Percentiles rank a stretch among this genome's conserved stretches.
These are phyloP conservation scores for Xerocomellus chrysenteron DNA, from an alignment of 768 basidiomycete genomes.

Conservation along the genomic window DNA sequence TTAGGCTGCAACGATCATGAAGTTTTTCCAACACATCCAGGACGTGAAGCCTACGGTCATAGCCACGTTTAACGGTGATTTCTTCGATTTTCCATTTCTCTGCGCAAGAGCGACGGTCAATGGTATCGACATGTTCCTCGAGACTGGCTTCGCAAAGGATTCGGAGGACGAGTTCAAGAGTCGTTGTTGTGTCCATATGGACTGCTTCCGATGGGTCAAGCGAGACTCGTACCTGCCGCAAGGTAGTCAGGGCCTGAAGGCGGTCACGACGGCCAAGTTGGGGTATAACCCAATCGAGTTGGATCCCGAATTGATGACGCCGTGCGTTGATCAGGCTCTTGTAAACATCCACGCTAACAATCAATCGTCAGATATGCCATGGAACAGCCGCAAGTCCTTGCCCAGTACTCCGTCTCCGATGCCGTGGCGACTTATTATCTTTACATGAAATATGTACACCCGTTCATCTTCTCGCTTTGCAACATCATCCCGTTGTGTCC, in stretches of 20 bases:
- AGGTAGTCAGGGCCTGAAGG: slow-evolving; percentile 97
- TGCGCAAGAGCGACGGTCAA: slow-evolving; percentile 80
- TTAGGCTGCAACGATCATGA: slow-evolving; percentile 75
- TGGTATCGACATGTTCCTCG: slow-evolving; percentile 94
- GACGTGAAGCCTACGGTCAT: slow-evolving; percentile 95
- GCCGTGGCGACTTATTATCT: slow-evolving; percentile 99
- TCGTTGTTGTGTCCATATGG: slow-evolving; percentile 93
- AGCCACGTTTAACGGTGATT: slow-evolving; percentile 98
- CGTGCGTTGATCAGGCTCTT: slow-evolving; percentile 53
- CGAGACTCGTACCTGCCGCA: slow-evolving; percentile 98
- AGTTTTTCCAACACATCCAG: slow-evolving; percentile 93
- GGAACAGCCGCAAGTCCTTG: slow-evolving; percentile 91
- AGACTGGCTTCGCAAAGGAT: slow-evolving; percentile 91
- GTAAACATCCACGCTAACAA: neutral
- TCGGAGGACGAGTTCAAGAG: slow-evolving; percentile 95
- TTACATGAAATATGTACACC: slow-evolving; percentile 99
- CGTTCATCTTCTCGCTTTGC: slow-evolving; percentile 98
- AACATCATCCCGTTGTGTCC: slow-evolving; percentile 98
- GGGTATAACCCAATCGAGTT: slow-evolving; percentile 97
- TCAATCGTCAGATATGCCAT: slow-evolving; percentile 72
- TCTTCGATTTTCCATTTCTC: slow-evolving; percentile 98
- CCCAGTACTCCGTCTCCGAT: slow-evolving; percentile 99
- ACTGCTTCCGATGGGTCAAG: slow-evolving; percentile 99
- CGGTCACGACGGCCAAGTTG: slow-evolving; percentile 92
- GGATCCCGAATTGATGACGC: slow-evolving; percentile 99